These are phyloP conservation scores for Striga hermonthica DNA, from an alignment of 305 asterid species.

Conservation along the genomic window DNA sequence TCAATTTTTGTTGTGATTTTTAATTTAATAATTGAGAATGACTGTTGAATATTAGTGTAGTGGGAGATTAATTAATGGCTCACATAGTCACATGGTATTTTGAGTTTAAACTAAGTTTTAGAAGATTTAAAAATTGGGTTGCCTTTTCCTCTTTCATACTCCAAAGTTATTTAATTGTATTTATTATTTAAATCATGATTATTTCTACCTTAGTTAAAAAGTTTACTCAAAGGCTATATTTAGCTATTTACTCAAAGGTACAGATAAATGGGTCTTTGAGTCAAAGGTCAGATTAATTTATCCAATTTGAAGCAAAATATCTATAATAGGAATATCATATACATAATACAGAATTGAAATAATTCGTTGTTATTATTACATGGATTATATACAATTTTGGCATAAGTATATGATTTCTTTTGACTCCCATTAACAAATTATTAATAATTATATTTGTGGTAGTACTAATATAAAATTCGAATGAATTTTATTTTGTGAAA, in stretches of 20 bases:
- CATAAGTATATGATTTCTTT: too few species aligned
- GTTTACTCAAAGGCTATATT: neutral
- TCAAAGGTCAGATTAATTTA: neutral
- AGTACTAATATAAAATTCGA: too few species aligned
- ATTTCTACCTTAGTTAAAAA: neutral
- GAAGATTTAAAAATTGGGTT: too few species aligned
- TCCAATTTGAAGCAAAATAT: neutral
- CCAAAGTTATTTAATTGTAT: too few species aligned
- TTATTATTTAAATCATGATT: neutral
- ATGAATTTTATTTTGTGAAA: too few species aligned
- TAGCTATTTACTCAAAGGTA: neutral
- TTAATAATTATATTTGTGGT: too few species aligned
- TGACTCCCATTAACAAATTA: too few species aligned
- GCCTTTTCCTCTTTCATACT: too few species aligned
- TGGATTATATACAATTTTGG: neutral
- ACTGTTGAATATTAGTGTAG: neutral
- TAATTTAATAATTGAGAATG: too few species aligned
- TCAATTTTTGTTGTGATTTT: too few species aligned
- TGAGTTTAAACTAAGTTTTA: neutral
- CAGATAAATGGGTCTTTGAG: neutral
- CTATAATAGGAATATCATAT: neutral
- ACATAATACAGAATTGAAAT: neutral
- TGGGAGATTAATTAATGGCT: neutral
- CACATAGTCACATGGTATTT: conserved; percentile 3
- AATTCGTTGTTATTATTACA: neutral